Evolutionary conservation across 352 stramenopile genomes (phyloP), one percentile per base, ranked within the genome.

Genomic region (Globisporangium lucens): DNA sequence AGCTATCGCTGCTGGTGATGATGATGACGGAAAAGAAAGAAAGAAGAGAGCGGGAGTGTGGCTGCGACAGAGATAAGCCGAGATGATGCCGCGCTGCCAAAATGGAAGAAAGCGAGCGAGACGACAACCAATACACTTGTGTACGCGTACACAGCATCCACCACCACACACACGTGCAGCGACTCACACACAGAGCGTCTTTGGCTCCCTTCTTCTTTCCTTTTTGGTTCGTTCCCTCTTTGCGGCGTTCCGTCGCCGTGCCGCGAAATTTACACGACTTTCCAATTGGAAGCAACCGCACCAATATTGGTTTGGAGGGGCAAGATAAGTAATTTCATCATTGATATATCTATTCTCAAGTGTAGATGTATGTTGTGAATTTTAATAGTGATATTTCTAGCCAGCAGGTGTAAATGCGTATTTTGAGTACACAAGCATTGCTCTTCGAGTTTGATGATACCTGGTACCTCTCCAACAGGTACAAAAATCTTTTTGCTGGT

Each of bases 181-280:
- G 56, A n/a, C 58, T 55, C 22, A 9, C 12, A 9, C 12, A 17
- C 33, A 43, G 38, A 12, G 38, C 41, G 30, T 13, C 15, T 20
- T 41, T 52, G 22, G 8, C 12, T 4, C 8, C 36, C 38, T 8
- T 24, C 56, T 58, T 56, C 46, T 43, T 66, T 66, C 60, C 20
- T 59, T 66, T 66, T 66, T 65, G 24, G 43, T 30, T 15, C 8
- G 24, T 24, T 24, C 24, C 24, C 24, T 8, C n/a, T 7, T n/a
- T 13, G 20, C 17, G 17, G 27, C 29, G 60, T 66, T 66, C 60
- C 47, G 60, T 66, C 60, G 60, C 60, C 2, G 60, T 66, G 60
- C 60, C 60, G 60, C 51, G 60, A 66, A 66, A 20, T 59, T 58
- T 58, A 59, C 60, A 24, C 60, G 60, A 58, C 60, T 66, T 66